A percentile compares a stretch with the other conserved stretches of the same genome.
These are phyloP conservation scores for Globisporangium middletonii DNA, from an alignment of 352 stramenopile species.

Conservation along the genomic window DNA sequence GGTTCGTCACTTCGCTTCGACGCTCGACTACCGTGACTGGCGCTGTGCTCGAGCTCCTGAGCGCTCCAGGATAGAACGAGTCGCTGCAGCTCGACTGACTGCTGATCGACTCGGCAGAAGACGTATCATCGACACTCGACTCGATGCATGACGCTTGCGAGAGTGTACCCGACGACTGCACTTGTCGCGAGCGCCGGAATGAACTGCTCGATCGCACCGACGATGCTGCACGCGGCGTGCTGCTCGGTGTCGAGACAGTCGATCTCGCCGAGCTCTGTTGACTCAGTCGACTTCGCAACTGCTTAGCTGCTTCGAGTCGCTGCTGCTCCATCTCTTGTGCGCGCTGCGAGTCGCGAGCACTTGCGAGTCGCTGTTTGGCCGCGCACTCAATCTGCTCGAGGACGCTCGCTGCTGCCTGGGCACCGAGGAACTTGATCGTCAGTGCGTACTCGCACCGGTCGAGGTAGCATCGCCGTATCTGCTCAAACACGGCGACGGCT, in stretches of 20 bases:
- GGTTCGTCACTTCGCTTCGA: slow-evolving; percentile 21
- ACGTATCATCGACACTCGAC: slow-evolving; percentile 4
- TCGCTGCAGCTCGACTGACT: slow-evolving; percentile 3
- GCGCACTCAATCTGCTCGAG: slow-evolving; percentile 40
- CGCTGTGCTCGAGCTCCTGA: slow-evolving; percentile 3
- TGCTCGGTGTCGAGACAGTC: slow-evolving; percentile 6
- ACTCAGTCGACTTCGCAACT: slow-evolving; percentile 47
- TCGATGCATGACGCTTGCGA: background rate
- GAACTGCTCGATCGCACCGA: background rate
- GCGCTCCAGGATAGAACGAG: slow-evolving; percentile 9
- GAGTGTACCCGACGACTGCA: background rate
- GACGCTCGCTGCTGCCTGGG: slow-evolving; percentile 40
- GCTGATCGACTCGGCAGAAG: slow-evolving; percentile 1
- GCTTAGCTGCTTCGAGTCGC: slow-evolving; percentile 38
- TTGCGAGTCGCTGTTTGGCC: slow-evolving; percentile 15
- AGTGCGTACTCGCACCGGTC: slow-evolving; percentile 31
- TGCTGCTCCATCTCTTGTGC: slow-evolving; percentile 35
- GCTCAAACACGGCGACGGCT: slow-evolving; percentile 41
- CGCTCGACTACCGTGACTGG: background rate
- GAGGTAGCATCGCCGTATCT: slow-evolving; percentile 41
- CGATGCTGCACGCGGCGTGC: slow-evolving; percentile 3
- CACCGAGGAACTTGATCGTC: slow-evolving; percentile 54
- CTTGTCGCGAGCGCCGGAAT: background rate
- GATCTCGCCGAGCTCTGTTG: slow-evolving; percentile 8
- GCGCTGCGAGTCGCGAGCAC: slow-evolving; percentile 18